Conservation (phyloP, 495 filamentous ascomycete species). For the Venustampulla echinocandica region DNA sequence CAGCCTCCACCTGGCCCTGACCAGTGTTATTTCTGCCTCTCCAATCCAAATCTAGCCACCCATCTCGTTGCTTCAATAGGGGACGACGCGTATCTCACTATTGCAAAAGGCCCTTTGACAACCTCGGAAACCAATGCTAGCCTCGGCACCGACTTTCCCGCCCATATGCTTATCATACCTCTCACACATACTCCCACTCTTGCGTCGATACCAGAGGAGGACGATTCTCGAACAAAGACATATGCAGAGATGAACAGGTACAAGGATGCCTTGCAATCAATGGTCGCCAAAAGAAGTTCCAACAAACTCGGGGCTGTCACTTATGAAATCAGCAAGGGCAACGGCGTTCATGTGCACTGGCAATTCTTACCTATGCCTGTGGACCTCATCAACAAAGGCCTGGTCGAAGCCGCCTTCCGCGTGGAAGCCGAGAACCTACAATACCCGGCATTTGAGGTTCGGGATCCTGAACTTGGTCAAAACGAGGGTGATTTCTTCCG, state of each 20-base stretch:
- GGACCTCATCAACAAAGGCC: slow-evolving; percentile 51
- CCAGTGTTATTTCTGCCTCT: slow-evolving; percentile 90
- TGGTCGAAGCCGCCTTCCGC: slow-evolving; percentile 77
- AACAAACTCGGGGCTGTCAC: slow-evolving; percentile 68
- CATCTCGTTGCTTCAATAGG: slow-evolving; percentile 88
- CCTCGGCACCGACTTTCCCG: slow-evolving; percentile 58
- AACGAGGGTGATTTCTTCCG: slow-evolving; percentile 72
- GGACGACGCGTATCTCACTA: slow-evolving; percentile 76
- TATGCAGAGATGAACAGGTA: slow-evolving; percentile 76
- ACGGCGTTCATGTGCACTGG: slow-evolving; percentile 85
- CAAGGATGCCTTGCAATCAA: slow-evolving; percentile 58
- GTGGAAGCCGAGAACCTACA: slow-evolving; percentile 71
- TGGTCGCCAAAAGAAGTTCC: slow-evolving; percentile 47
- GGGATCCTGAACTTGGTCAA: slow-evolving; percentile 25
- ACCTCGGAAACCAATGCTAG: slow-evolving; percentile 53
- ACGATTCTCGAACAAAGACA: slow-evolving; percentile 41
- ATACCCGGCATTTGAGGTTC: slow-evolving; percentile 47
- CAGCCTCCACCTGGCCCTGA: slow-evolving; percentile 59
- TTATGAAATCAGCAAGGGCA: slow-evolving; percentile 74
- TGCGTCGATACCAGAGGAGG: slow-evolving; percentile 46
- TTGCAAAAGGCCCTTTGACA: slow-evolving; percentile 81
- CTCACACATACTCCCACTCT: slow-evolving; percentile 67
- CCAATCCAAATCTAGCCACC: slow-evolving; percentile 68
- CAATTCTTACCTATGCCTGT: slow-evolving; percentile 77
- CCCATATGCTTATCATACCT: slow-evolving; percentile 87